These are phyloP conservation scores for Pichia californica DNA, from an alignment of 805 yeast genomes.

Conservation along the genomic window DNA sequence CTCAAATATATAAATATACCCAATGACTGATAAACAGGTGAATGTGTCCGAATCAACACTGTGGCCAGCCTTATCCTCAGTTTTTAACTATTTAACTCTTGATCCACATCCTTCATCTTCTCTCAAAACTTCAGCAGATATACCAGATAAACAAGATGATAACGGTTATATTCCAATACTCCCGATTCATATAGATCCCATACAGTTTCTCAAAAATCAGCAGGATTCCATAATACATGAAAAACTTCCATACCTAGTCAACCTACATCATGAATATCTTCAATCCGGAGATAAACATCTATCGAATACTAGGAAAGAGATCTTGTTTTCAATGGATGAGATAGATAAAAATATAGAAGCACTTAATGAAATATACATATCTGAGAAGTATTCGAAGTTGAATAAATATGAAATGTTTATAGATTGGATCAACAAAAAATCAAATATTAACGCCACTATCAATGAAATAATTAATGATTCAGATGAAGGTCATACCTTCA, in stretches of 20 bases:
- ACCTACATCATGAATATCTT: constrained; percentile 26
- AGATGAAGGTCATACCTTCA: constrained; percentile 37
- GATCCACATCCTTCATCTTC: too few species aligned
- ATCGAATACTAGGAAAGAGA: constrained; percentile 23
- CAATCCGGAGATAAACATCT: constrained; percentile 32
- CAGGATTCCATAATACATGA: constrained; percentile 23
- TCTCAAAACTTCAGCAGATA: too few species aligned
- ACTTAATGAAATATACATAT: constrained; percentile 39
- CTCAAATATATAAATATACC: too few species aligned
- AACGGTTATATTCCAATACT: constrained; percentile 1
- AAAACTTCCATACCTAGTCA: constrained; percentile 17
- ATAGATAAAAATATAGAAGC: constrained; percentile 39
- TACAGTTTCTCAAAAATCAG: constrained; percentile 29
- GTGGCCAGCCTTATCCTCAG: too few species aligned
- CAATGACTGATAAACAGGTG: too few species aligned
- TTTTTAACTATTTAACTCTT: too few species aligned
- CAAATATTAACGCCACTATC: constrained; percentile 30
- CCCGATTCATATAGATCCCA: constrained; percentile 20
- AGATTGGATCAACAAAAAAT: constrained; percentile 36
- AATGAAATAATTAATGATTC: constrained; percentile 34
- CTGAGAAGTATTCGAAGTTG: constrained; percentile 28
- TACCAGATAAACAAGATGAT: background rate
- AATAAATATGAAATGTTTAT: constrained; percentile 21
- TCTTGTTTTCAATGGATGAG: constrained; percentile 27
- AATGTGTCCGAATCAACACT: too few species aligned